Evolutionary conservation across 148 eudicot species (phyloP), one percentile per base, ranked within the genome.

Genomic region (Mesembryanthemum crystallinum): DNA sequence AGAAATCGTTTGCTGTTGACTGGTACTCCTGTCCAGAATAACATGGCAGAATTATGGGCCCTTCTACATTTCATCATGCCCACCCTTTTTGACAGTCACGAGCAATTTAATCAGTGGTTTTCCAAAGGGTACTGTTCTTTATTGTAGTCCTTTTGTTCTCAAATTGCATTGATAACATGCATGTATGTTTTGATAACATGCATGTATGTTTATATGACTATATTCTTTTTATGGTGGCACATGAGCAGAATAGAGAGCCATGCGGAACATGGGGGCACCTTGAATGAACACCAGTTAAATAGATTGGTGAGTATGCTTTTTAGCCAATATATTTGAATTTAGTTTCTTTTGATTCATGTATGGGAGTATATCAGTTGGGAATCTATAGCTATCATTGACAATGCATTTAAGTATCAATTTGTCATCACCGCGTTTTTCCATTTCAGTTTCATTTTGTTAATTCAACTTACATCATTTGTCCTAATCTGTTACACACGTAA

Each of bases 1-100:
- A 89, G 98, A 76, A 95, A 95, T 75, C 97, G 98, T 75, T 86
- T 95, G 91, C 93, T 95, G 73, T 83, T 95, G 77, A 95, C 98
- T 66, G 98, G 98, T 60, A 95, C 98, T 5, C 98, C 98, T 43
- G 82, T 95, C 78, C 98, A 95, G 80, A 95, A 95, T 81, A 95
- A 95, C 87, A 95, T 95, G 98, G 98, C 98, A 78, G 98, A 95
- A 77, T 83, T 95, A 79, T 95, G 98, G 98, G 89, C 98, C 42
- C 94, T 95, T 71, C 82, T 95, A 14, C 98, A 95, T 86, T 95
- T 95, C 74, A 95, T 95, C 71, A 95, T 95, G 98, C 98, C 98
- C 61, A 95, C 98, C 27, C 82, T 95, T 52, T 95, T 95, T 79
- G 98, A 95, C 83, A 95, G 98, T 82, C 98, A 95, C 67, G 98